These are phyloP conservation scores for Ceratocystis cubensis DNA, from an alignment of 2,329 filamentous ascomycete genomes.

Conservation along the genomic window DNA sequence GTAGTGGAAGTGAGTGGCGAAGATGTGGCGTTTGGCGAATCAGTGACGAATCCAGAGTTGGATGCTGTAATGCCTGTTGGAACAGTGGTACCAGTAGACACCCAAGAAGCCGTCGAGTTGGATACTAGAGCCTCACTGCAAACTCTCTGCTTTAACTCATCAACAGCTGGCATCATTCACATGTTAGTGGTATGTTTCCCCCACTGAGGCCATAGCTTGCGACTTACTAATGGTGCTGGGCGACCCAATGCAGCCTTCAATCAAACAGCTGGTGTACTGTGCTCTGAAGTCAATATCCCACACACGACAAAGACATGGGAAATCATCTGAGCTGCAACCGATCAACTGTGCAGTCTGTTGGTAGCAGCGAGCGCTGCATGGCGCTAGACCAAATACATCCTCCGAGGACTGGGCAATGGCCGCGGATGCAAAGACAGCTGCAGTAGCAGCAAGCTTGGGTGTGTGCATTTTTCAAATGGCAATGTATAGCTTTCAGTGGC, in stretches of 20 bases:
- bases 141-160: not conserved
- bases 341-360: slow-evolving; percentile 16
- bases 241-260: slow-evolving; percentile 20
- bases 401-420: not conserved
- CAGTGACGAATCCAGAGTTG: not conserved
- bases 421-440: slow-evolving; percentile 2
- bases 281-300: slow-evolving; percentile 18
- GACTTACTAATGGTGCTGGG: slow-evolving; percentile 13
- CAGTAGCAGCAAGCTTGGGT: not conserved
- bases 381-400: slow-evolving; percentile 16
- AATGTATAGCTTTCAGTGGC: not conserved
- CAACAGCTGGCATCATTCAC: not conserved
- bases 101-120: not conserved
- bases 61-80: not conserved
- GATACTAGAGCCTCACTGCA: not conserved
- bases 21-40: not conserved
- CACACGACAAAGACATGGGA: slow-evolving; percentile 16
- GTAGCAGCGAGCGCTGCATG: slow-evolving; percentile 20
- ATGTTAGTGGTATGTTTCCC: not conserved
- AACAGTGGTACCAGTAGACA: not conserved
- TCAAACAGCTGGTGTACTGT: slow-evolving; percentile 20
- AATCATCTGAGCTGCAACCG: slow-evolving; percentile 17
- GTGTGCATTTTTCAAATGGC: not conserved
- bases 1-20: not conserved
- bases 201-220: not conserved